phyloP scores from a whole-genome alignment of 805 yeast species.

The Wickerhamiella australiensis region DNA sequence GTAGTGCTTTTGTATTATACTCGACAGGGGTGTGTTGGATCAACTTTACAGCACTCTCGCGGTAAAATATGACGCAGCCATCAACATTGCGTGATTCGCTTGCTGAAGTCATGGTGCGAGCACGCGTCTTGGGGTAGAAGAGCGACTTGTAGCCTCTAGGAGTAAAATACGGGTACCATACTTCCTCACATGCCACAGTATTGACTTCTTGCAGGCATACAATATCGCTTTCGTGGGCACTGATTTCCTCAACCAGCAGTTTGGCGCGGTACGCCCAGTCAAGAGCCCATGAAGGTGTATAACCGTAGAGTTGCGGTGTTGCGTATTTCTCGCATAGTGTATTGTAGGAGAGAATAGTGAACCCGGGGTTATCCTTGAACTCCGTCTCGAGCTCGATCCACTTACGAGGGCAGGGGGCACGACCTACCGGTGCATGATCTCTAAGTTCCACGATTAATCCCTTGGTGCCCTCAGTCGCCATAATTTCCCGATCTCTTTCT shows the following conservation, averaged over 20 bases:
- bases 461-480: constrained; percentile 74
- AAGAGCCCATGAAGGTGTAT: constrained; percentile 95
- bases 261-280: constrained; percentile 85
- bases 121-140: constrained; percentile 80
- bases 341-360: constrained; percentile 78
- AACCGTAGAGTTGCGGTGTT: constrained; percentile 79
- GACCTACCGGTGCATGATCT: constrained; percentile 62
- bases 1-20: constrained; percentile 43
- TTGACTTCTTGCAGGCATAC: constrained; percentile 95
- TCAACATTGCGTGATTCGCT: constrained; percentile 85
- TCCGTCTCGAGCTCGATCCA: constrained; percentile 75
- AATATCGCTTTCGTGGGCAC: constrained; percentile 55
- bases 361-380: constrained; percentile 29
- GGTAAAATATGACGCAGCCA: constrained; percentile 94
- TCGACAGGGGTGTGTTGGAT: constrained; percentile 65
- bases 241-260: constrained; percentile 58
- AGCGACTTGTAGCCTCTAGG: constrained; percentile 67
- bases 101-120: constrained; percentile 64
- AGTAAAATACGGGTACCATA: constrained; percentile 66
- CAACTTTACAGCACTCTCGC: constrained; percentile 53
- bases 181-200: constrained; percentile 70
- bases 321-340: constrained; percentile 94
- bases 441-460: constrained; percentile 70
- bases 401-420: constrained; percentile 60
- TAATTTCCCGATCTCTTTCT: constrained; percentile 45